phyloP scores from a whole-genome alignment of 345 rosid species.

The Hypericum perforatum region DNA sequence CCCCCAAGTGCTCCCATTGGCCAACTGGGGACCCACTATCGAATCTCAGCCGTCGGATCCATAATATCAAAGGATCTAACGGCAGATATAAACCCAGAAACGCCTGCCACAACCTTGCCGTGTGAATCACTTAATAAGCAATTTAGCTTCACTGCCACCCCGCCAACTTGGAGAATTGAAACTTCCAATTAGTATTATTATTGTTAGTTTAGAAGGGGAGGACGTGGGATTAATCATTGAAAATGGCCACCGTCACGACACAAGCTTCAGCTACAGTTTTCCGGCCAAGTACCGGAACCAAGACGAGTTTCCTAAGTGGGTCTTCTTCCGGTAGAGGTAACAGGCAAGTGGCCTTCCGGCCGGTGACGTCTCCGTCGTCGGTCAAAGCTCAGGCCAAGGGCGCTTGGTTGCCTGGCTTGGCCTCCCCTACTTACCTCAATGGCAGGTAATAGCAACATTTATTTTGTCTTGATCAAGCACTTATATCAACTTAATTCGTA shows the following conservation, averaged over 20 bases:
- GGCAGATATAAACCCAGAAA: constrained; percentile 10
- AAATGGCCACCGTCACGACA: constrained; percentile 72
- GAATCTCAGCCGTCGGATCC: constrained; percentile 22
- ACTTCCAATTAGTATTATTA: not conserved
- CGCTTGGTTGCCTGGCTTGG: constrained; percentile 25
- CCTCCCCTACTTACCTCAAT: constrained; percentile 69
- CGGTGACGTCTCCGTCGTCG: constrained; percentile 11
- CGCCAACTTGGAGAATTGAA: not conserved
- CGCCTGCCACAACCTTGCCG: constrained; percentile 27
- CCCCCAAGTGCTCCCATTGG: constrained; percentile 21
- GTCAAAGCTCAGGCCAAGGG: too few relatives aligned
- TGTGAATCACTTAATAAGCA: too few relatives aligned
- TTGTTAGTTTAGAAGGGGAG: too few relatives aligned
- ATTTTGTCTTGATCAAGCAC: too few relatives aligned
- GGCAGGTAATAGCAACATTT: constrained; percentile 49
- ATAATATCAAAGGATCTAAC: constrained; percentile 14
- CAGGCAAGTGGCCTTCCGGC: constrained; percentile 36
- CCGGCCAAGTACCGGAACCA: constrained; percentile 44
- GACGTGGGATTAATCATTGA: too few relatives aligned
- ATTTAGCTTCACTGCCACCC: not conserved
- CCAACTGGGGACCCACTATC: constrained; percentile 14
- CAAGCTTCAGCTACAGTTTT: constrained; percentile 83
- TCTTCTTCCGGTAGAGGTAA: constrained; percentile 35
- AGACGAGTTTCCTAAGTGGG: constrained; percentile 60
- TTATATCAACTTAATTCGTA: too few relatives aligned